Base-by-base conservation (phyloP, 192 early-diverging fungal species). In the Dispira simplex region DNA sequence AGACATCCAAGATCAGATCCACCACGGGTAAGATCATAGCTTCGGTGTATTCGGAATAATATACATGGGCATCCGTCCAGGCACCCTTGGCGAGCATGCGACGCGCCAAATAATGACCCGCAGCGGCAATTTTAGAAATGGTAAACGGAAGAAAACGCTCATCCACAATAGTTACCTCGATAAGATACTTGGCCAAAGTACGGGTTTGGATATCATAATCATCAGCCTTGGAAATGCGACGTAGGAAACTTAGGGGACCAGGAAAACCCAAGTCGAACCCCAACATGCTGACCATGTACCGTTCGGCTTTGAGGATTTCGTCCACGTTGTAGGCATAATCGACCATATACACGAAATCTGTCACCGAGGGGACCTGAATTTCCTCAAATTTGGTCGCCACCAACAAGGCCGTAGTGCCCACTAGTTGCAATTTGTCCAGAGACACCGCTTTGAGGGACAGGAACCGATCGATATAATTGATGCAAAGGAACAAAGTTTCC, bases 321-420 rank as follows among this genome's bases (percentile, higher is more conserved):
- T 90, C 82, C 27, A 84, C 88, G 3, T 79, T 78, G 63, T 84
- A 88, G 52, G 79, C 83, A 44, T 83, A 82, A 64, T 91, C 93
- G 0, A 89, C 80, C 78, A 95, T 85, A 70, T 81, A 94, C 12
- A 87, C 77, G 71, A 93, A 93, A 70, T 93, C 85, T 46, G 83
- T 68, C 23, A 97, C 73, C 20, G 84, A 82, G 26, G 96, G 96
- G 3, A 86, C 79, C 21, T 81, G 72, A 48, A 89, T 82, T 72
- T 99, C 96, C 77, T 97, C 95, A 72, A 94, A 97, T 71, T 99
- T 99, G 60, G 87, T 73, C 0, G 96, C 93, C 58, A 96, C 77
- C 64, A 96, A 91, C 65, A 99, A 67, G 1, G 89, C 79, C 0
- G 95, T 89, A 43, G 93, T 76, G 6, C 96, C 96, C 28, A 96